These are phyloP conservation scores for Hypomyces rosellus DNA, from an alignment of 2,329 filamentous ascomycete species.

Conservation along the genomic window DNA sequence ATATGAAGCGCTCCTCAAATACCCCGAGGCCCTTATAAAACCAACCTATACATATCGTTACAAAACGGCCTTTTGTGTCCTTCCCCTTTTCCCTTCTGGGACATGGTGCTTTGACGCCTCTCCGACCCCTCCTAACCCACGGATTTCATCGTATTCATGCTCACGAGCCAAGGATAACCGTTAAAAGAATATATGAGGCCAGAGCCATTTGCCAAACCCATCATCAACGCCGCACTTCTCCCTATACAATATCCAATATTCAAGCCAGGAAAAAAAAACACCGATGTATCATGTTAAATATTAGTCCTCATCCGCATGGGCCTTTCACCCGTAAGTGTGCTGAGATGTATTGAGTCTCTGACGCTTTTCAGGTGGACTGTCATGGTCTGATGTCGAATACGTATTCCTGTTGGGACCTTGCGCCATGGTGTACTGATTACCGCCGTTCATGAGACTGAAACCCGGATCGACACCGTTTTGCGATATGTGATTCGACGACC, in stretches of 20 bases:
- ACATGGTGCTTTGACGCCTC: slow-evolving; percentile 1
- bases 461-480: slow-evolving; percentile 40
- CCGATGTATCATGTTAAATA: slow-evolving; percentile 1
- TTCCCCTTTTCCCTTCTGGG: slow-evolving; percentile 1
- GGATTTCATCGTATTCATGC: slow-evolving; percentile 2
- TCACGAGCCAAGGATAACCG: not conserved
- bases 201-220: slow-evolving; percentile 5
- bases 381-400: slow-evolving; percentile 25
- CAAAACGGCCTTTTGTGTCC: slow-evolving; percentile 7
- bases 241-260: slow-evolving; percentile 4
- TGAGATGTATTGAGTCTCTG: slow-evolving; percentile 43
- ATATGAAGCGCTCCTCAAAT: not conserved
- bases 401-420: slow-evolving; percentile 1
- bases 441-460: slow-evolving; percentile 41
- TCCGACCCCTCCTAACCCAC: slow-evolving; percentile 13
- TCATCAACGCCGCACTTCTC: slow-evolving; percentile 8
- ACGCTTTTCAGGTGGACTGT: slow-evolving; percentile 46
- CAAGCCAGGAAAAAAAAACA: not conserved
- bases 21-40: not conserved
- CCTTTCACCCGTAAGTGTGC: slow-evolving; percentile 33
- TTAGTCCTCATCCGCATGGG: not conserved
- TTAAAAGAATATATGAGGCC: not conserved
- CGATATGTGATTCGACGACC: slow-evolving; percentile 46
- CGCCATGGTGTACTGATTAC: slow-evolving; percentile 27
- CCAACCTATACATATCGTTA: slow-evolving; percentile 6